These are phyloP conservation scores for Trichaptum fuscoviolaceum DNA, from an alignment of 768 basidiomycete genomes.

Conservation along the genomic window DNA sequence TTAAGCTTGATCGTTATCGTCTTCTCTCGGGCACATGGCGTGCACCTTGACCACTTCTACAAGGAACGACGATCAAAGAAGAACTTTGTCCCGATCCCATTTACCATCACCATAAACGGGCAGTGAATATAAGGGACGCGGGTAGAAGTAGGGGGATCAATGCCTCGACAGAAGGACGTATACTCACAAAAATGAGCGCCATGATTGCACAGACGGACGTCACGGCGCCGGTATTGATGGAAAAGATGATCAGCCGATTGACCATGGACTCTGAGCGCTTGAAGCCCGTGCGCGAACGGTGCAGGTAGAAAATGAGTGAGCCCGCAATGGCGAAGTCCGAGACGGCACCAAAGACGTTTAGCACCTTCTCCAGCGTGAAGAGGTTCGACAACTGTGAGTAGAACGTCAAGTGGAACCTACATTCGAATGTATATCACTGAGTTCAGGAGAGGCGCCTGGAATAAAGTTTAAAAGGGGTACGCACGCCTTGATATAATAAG, in stretches of 20 bases:
- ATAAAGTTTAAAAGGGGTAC: background rate
- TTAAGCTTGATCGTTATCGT: too few species aligned
- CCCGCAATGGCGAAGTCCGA: conserved; percentile 2
- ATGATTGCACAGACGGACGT: conserved; percentile 4
- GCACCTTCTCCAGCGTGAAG: background rate
- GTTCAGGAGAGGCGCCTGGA: background rate
- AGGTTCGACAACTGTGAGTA: background rate
- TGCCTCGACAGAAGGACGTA: background rate
- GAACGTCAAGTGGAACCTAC: background rate
- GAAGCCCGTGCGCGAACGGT: background rate
- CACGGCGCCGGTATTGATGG: conserved; percentile 4
- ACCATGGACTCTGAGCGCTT: conserved; percentile 1
- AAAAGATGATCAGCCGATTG: conserved; percentile 1
- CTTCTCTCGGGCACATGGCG: too few species aligned
- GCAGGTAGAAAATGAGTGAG: background rate
- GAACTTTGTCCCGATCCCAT: background rate
- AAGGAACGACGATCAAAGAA: too few species aligned
- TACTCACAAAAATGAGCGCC: conserved; percentile 5
- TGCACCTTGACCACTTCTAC: too few species aligned
- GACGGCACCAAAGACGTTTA: background rate
- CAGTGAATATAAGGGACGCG: too few species aligned
- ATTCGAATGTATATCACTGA: background rate
- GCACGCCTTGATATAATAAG: background rate
- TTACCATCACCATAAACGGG: background rate
- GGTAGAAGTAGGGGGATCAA: background rate